Evolutionary conservation across 2,329 filamentous ascomycete species (phyloP).

Genomic region (Talaromyces marneffei): DNA sequence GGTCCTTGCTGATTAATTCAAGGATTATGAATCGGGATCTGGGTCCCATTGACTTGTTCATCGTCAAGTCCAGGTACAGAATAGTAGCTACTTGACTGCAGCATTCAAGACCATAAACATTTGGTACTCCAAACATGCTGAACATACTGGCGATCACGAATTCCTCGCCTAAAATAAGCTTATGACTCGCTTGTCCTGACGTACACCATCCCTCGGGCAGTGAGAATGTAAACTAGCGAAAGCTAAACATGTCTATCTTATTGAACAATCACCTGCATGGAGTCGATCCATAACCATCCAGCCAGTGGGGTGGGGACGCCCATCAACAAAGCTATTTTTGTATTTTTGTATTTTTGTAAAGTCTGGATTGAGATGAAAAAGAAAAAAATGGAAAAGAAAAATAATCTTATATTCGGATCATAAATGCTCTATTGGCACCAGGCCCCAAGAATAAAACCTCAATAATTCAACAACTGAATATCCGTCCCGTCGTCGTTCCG

Average conservation of each 20-base stretch:
- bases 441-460: neutral
- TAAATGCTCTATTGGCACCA: neutral
- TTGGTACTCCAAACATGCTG: neutral
- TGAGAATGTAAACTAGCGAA: neutral
- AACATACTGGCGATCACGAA: neutral
- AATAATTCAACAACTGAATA: neutral
- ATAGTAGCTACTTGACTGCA: neutral
- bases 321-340: neutral
- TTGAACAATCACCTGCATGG: neutral
- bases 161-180: neutral
- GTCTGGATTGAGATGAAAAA: neutral
- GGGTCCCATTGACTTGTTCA: neutral
- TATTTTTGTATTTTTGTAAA: neutral
- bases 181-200: neutral
- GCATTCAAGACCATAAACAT: neutral
- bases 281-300: neutral
- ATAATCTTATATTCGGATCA: neutral
- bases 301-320: neutral
- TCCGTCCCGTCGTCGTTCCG: neutral
- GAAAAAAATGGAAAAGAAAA: neutral
- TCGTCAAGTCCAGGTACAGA: too few relatives aligned
- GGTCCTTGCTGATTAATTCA: slow-evolving; percentile 10
- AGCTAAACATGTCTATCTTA: neutral
- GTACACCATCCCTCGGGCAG: neutral
- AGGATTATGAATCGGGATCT: neutral